Percentiles rank a stretch among this genome's conserved stretches.
phyloP scores from a whole-genome alignment of 2,329 filamentous ascomycete genomes.

The Neoscytalidium dimidiatum region DNA sequence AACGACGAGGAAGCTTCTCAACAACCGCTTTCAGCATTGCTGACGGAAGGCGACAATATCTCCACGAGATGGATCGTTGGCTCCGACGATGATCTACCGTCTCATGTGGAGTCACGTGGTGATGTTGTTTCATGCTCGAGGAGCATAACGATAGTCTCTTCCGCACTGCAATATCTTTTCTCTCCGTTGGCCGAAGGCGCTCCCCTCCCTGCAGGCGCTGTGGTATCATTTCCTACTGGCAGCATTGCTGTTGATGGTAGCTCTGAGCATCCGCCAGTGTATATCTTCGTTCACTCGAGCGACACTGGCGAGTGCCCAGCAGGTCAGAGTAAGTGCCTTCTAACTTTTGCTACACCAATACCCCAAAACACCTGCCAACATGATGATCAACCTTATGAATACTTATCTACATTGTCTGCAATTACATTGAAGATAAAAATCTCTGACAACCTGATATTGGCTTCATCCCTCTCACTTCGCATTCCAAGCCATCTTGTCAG shows the following conservation, averaged over 20 bases:
- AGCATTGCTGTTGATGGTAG: conserved; percentile 48
- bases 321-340: conserved; percentile 78
- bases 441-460: conserved; percentile 86
- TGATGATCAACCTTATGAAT: conserved; percentile 86
- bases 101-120: conserved; percentile 18
- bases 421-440: conserved; percentile 80
- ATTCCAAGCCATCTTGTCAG: conserved; percentile 24
- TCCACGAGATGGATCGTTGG: conserved; percentile 58
- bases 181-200: conserved; percentile 71
- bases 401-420: conserved; percentile 99
- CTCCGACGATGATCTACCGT: conserved; percentile 38
- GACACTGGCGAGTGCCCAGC: conserved; percentile 89
- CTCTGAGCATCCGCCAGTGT: conserved; percentile 49
- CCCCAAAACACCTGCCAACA: conserved; percentile 47
- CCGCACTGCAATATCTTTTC: conserved; percentile 67
- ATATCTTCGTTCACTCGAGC: conserved; percentile 75
- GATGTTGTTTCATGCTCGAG: conserved; percentile 17
- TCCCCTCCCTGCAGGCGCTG: conserved; percentile 71
- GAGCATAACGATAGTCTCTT: conserved; percentile 66
- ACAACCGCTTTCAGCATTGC: conserved; percentile 39
- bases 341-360: conserved; percentile 18
- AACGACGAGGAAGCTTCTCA: conserved; percentile 31
- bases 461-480: conserved; percentile 21
- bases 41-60: conserved; percentile 61
- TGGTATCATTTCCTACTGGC: conserved; percentile 65